Base-by-base conservation (phyloP, 106 monocot species). In the Allium fistulosum region DNA sequence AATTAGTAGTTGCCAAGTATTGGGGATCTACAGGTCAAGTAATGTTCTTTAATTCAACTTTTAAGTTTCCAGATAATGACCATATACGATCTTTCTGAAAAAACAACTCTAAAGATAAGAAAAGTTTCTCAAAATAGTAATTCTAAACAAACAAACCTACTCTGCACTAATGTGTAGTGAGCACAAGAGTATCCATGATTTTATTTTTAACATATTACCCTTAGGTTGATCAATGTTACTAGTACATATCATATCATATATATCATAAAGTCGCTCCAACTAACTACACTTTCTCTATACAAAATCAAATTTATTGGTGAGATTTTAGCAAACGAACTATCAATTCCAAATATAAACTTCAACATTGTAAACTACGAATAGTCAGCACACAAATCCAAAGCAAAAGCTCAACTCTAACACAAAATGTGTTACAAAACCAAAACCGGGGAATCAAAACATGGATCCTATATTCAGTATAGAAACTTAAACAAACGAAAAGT, bases 271-370 rank as follows among this genome's bases (percentile, higher is more conserved):
- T 73, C 65, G 57, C 63, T 55, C 57, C 27, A 37, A 5, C 73
- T 46, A 49, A 58, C 59, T 49, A 49, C 48, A 70, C 59, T 47
- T n/a, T 48, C 18, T 7, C 48, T 7, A 18, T 15, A 53, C 16
- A 53, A 13, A 70, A 3, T 59, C 58, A 70, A 69, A 70, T 49
- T 53, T 56, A 22, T 57, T 48, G 63, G 73, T 57, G 14, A 65
- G 46, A 58, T 56, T 57, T 57, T 28, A 46, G 65, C 48, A 53
- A 53, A 73, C 18, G 49, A 37, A 53, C 63, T 56, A 46, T 10
- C 37, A 37, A 37, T 37, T 37, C 26, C 12, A 72, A 72, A 51
- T 62, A 13, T 48, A 64, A 64, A 47, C 46, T 48, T 47, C 6
- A 64, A 37, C 45, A 3, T 60, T 37, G 26, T 27, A 72, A 12